Evolutionary conservation across 2,329 filamentous ascomycete genomes (phyloP).

Genomic region (Stemphylium lycopersici): DNA sequence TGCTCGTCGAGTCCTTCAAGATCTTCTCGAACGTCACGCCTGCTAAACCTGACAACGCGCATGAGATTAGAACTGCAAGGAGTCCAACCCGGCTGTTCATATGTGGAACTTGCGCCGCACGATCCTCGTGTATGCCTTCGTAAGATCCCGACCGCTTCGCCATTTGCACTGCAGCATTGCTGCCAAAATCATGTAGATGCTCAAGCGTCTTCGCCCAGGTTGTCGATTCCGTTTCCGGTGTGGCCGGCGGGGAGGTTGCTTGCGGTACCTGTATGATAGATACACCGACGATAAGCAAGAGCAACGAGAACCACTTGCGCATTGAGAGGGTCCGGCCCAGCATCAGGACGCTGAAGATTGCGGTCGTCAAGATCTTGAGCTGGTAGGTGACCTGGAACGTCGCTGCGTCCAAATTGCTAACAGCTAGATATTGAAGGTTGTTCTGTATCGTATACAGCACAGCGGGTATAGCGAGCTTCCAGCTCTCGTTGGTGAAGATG

Average conservation of each 20-base stretch:
- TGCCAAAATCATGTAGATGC: conserved; percentile 71
- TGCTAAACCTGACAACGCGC: conserved; percentile 80
- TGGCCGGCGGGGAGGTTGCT: conserved; percentile 57
- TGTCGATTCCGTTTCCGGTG: conserved; percentile 66
- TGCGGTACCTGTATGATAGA: conserved; percentile 82
- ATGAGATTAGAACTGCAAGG: conserved; percentile 76
- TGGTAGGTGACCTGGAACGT: conserved; percentile 95
- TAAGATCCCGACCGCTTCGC: conserved; percentile 79
- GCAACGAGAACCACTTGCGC: conserved; percentile 79
- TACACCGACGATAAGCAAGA: conserved; percentile 81
- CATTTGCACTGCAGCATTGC: conserved; percentile 58
- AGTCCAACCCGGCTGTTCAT: conserved; percentile 84
- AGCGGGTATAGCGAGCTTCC: conserved; percentile 92
- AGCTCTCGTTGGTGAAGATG: conserved; percentile 88
- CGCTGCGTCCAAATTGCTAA: conserved; percentile 88
- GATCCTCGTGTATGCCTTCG: conserved; percentile 77
- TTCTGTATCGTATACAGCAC: conserved; percentile 90
- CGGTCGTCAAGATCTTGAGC: conserved; percentile 90
- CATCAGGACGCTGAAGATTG: conserved; percentile 82
- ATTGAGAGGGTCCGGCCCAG: conserved; percentile 72
- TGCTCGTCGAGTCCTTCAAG: conserved; percentile 76
- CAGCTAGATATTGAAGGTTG: conserved; percentile 88
- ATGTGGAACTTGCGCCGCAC: conserved; percentile 57
- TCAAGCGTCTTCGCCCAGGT: conserved; percentile 82
- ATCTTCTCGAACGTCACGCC: conserved; percentile 92